A percentile compares a stretch with the other conserved stretches of the same genome.
Conservation (phyloP, 495 filamentous ascomycete genomes). For the Aspergillus carlsbadensis region DNA sequence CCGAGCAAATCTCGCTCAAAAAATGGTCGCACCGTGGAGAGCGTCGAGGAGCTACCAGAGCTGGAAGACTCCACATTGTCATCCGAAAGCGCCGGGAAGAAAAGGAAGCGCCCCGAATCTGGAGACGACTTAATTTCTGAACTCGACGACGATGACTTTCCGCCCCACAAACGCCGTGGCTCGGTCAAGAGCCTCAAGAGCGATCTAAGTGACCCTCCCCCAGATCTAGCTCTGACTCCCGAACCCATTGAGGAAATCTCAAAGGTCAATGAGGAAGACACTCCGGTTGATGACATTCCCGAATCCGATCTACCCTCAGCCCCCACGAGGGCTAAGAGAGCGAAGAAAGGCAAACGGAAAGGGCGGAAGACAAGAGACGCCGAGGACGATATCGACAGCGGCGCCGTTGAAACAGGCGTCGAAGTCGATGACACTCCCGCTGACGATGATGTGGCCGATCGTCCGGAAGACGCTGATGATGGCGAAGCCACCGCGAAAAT, state of each 20-base stretch:
- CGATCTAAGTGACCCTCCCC: conserved; percentile 43
- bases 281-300: conserved; percentile 36
- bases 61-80: conserved; percentile 33
- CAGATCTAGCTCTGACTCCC: conserved; percentile 28
- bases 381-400: conserved; percentile 38
- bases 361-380: conserved; percentile 36
- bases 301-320: conserved; percentile 35
- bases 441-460: conserved; percentile 48
- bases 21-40: conserved; percentile 27
- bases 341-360: conserved; percentile 48
- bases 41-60: conserved; percentile 26
- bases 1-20: conserved; percentile 43
- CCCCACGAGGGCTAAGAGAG: conserved; percentile 35
- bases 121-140: conserved; percentile 43
- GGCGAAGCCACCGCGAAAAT: conserved; percentile 37
- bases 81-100: conserved; percentile 36
- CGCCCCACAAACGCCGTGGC: conserved; percentile 43
- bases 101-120: conserved; percentile 47
- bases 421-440: conserved; percentile 38
- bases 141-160: conserved; percentile 44
- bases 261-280: conserved; percentile 36
- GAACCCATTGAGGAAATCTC: conserved; percentile 38
- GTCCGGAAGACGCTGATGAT: conserved; percentile 41
- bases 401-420: conserved; percentile 21
- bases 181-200: conserved; percentile 47